Evolutionary conservation across 176 grass and related monocot species (phyloP).

Genomic region (Cymbopogon citratus): DNA sequence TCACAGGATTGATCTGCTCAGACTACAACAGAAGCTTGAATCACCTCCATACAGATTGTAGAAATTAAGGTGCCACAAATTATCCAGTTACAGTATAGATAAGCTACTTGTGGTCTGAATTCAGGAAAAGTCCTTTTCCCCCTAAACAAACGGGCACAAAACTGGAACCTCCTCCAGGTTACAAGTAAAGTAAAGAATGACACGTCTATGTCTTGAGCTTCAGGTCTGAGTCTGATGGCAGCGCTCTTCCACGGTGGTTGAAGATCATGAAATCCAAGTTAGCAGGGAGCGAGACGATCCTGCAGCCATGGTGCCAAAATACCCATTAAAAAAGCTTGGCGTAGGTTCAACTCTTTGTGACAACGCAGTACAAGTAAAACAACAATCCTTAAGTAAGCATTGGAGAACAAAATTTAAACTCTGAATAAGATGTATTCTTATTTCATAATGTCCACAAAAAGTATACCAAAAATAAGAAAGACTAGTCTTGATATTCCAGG

Average conservation of each 20-base stretch:
- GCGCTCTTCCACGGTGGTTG: constrained; percentile 70
- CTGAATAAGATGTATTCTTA: not conserved
- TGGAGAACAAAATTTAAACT: not conserved
- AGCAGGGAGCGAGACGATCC: constrained; percentile 70
- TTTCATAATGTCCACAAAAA: not conserved
- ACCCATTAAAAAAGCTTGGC: not conserved
- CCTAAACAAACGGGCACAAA: not conserved
- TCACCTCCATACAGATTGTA: not conserved
- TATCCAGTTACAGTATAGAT: constrained; percentile 17
- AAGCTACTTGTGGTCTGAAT: not conserved
- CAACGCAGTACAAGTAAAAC: not conserved
- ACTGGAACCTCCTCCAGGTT: constrained; percentile 21
- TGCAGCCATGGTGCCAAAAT: constrained; percentile 12
- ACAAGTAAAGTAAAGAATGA: constrained; percentile 11
- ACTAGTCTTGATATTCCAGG: too few relatives aligned
- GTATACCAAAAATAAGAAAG: not conserved
- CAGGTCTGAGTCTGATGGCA: constrained; percentile 51
- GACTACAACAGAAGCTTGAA: not conserved
- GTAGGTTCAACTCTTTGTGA: not conserved
- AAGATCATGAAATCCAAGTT: constrained; percentile 98
- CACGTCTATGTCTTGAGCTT: constrained; percentile 64
- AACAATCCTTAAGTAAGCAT: not conserved
- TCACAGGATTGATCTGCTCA: not conserved
- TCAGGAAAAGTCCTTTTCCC: not conserved
- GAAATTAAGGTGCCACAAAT: constrained; percentile 3